Evolutionary conservation across 371 early-diverging fungal genomes (phyloP).

Genomic region (Haplosporangium sp.): DNA sequence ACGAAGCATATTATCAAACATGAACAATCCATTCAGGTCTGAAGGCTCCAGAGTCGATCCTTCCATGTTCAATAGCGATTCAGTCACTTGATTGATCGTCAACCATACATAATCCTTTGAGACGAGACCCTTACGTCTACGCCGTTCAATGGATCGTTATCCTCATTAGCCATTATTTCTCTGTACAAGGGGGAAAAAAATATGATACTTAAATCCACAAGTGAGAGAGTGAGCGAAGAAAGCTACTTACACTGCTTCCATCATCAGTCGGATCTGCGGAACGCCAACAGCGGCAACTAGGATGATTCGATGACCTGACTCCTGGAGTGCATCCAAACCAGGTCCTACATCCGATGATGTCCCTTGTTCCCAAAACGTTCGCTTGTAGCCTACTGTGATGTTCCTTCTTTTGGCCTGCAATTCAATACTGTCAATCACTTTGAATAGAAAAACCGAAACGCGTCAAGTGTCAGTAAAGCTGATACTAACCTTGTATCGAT

Average conservation of each 20-base stretch:
- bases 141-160: not conserved
- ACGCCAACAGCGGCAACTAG: slow-evolving; percentile 63
- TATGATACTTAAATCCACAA: not conserved
- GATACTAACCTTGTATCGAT: not conserved
- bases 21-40: slow-evolving; percentile 62
- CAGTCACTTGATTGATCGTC: slow-evolving; percentile 59
- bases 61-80: slow-evolving; percentile 36
- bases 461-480: too few relatives aligned
- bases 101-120: slow-evolving; percentile 65
- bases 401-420: slow-evolving; percentile 59
- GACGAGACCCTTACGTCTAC: slow-evolving; percentile 31
- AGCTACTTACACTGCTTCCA: slow-evolving; percentile 41
- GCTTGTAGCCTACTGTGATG: slow-evolving; percentile 58
- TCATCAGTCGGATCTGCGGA: slow-evolving; percentile 55
- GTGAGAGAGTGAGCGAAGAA: too few relatives aligned
- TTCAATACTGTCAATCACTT: slow-evolving; percentile 63
- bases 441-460: not conserved
- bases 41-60: slow-evolving; percentile 25
- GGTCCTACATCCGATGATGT: slow-evolving; percentile 60
- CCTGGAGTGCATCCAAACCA: slow-evolving; percentile 57
- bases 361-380: slow-evolving; percentile 63
- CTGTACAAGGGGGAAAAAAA: not conserved
- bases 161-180: too few relatives aligned
- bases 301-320: slow-evolving; percentile 60
- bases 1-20: slow-evolving; percentile 68